Evolutionary conservation across 441 rosid species (phyloP).

Genomic region (Populus hybrid): DNA sequence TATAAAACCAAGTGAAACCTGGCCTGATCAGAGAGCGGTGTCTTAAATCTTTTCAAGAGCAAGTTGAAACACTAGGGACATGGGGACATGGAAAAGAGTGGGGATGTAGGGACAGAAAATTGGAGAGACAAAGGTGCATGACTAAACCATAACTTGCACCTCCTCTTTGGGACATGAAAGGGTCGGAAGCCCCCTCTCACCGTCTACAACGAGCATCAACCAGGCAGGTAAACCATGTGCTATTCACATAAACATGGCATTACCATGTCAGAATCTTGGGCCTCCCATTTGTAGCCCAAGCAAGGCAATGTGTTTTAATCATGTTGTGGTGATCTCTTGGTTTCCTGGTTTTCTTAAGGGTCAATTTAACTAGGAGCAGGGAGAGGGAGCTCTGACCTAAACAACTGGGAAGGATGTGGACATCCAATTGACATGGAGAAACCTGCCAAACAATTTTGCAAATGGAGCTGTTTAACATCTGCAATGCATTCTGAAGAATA

Average conservation of each 20-base stretch:
- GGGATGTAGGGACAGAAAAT: conserved; percentile 13
- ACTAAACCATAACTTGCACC: conserved; percentile 33
- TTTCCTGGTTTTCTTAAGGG: conserved; percentile 3
- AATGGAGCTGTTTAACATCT: too few relatives aligned
- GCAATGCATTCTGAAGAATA: too few relatives aligned
- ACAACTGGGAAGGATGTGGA: conserved; percentile 14
- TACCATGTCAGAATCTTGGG: conserved; percentile 15
- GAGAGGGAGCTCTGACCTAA: background rate
- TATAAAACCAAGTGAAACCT: background rate
- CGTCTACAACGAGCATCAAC: conserved; percentile 5
- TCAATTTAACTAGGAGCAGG: conserved; percentile 9
- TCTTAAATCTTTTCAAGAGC: background rate
- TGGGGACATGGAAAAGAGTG: conserved; percentile 14
- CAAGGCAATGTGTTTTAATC: background rate
- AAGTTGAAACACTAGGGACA: conserved; percentile 21
- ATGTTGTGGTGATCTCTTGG: background rate
- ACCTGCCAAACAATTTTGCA: background rate
- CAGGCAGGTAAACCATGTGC: conserved; percentile 37
- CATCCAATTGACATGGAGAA: background rate
- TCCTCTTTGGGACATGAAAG: conserved; percentile 16
- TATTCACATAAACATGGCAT: background rate
- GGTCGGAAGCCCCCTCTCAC: conserved; percentile 16
- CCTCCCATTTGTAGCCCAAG: background rate
- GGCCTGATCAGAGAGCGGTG: background rate
- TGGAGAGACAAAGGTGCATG: conserved; percentile 49